Conservation (phyloP, 371 early-diverging fungal species). For the Smittium culicis region DNA sequence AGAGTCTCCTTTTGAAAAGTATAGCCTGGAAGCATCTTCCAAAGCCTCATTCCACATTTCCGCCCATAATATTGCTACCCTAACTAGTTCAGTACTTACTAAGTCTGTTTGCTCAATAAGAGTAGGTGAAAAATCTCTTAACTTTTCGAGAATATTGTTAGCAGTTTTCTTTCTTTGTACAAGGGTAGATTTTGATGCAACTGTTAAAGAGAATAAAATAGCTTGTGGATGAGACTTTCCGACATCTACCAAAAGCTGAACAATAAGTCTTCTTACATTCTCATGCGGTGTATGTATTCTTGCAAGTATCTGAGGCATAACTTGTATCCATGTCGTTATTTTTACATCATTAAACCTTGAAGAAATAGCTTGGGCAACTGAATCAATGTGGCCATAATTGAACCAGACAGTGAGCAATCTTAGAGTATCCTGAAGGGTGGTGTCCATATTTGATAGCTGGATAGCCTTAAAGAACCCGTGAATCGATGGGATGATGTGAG, state of each 20-base stretch:
- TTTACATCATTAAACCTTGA: constrained; percentile 83
- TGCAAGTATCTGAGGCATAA: constrained; percentile 96
- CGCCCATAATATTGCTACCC: constrained; percentile 91
- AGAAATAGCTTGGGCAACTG: constrained; percentile 72
- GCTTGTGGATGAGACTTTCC: constrained; percentile 95
- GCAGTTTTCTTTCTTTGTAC: constrained; percentile 67
- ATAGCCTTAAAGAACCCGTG: constrained; percentile 89
- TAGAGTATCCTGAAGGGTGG: constrained; percentile 87
- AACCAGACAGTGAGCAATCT: constrained; percentile 92
- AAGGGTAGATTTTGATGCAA: constrained; percentile 87
- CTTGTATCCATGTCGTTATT: constrained; percentile 94
- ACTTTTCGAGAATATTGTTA: constrained; percentile 79
- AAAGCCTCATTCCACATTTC: constrained; percentile 97
- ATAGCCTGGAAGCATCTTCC: constrained; percentile 78
- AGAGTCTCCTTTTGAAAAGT: constrained; percentile 72
- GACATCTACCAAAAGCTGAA: constrained; percentile 79
- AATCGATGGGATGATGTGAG: constrained; percentile 38
- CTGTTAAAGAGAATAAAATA: constrained; percentile 86
- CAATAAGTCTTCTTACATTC: constrained; percentile 73
- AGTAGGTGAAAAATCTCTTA: constrained; percentile 63
- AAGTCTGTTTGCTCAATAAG: constrained; percentile 88
- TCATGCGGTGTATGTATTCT: constrained; percentile 78
- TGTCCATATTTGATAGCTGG: constrained; percentile 71
- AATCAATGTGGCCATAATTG: constrained; percentile 78
- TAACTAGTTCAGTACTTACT: constrained; percentile 91